Conservation (phyloP, 495 filamentous ascomycete genomes). For the Cercophora samala region DNA sequence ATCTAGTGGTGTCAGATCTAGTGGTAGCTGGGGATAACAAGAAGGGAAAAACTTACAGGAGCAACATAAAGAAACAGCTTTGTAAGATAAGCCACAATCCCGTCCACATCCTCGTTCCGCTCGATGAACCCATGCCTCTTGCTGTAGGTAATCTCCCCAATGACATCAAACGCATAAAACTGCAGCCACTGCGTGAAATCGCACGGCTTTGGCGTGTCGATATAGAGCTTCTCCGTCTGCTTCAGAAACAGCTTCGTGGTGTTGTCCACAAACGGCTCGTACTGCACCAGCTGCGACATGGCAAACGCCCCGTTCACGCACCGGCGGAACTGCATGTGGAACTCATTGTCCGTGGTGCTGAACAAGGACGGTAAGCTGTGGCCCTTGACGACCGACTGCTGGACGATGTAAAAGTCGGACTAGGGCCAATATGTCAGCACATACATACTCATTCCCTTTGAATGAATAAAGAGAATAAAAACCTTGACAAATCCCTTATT, state of each 20-base stretch:
- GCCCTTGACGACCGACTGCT: constrained; percentile 62
- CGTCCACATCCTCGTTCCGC: constrained; percentile 61
- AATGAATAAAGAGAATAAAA: constrained; percentile 8
- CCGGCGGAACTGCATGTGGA: constrained; percentile 66
- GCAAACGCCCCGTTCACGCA: constrained; percentile 71
- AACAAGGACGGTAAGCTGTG: constrained; percentile 69
- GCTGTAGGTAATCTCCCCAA: constrained; percentile 63
- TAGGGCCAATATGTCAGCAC: constrained; percentile 35
- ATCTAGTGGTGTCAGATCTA: constrained; percentile 34
- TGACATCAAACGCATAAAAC: constrained; percentile 77
- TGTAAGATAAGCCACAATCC: constrained; percentile 54
- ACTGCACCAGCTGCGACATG: constrained; percentile 66
- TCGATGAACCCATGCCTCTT: constrained; percentile 63
- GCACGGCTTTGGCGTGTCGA: constrained; percentile 48
- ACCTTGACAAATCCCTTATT: constrained; percentile 82
- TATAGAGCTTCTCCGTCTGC: constrained; percentile 61
- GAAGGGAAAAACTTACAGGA: constrained; percentile 44
- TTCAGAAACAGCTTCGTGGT: constrained; percentile 61
- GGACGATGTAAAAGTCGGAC: constrained; percentile 71
- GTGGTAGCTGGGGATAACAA: no score
- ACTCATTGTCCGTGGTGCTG: constrained; percentile 69
- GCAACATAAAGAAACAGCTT: constrained; percentile 57
- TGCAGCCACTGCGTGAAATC: constrained; percentile 73
- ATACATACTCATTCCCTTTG: not conserved
- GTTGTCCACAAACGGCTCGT: constrained; percentile 70